Conservation (phyloP, 805 yeast species). For the Blastobotrys terrestris region DNA sequence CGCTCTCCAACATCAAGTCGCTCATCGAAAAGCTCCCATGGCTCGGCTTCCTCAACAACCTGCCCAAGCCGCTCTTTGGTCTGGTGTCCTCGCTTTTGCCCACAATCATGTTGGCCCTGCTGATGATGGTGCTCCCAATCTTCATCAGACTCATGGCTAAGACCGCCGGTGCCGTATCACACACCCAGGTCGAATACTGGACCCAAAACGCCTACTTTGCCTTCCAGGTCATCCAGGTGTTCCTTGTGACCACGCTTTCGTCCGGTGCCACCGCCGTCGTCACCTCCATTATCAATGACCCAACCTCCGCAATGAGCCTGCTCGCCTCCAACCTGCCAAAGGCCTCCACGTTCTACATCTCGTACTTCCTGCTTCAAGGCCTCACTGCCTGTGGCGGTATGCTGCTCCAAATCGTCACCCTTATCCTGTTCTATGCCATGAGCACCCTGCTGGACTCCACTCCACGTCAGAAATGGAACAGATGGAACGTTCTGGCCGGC, state of each 20-base stretch:
- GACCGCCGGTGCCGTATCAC: conserved; percentile 63
- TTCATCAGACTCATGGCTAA: conserved; percentile 73
- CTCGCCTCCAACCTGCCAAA: conserved; percentile 77
- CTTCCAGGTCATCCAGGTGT: conserved; percentile 86
- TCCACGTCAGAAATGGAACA: conserved; percentile 87
- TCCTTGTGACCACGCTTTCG: conserved; percentile 74
- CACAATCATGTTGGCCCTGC: conserved; percentile 66
- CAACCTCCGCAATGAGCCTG: conserved; percentile 64
- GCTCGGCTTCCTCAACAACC: conserved; percentile 64
- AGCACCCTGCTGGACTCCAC: conserved; percentile 73
- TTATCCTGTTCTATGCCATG: conserved; percentile 64
- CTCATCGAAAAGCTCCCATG: conserved; percentile 67
- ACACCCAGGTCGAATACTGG: conserved; percentile 67
- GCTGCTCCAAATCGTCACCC: conserved; percentile 65
- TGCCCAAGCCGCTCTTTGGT: conserved; percentile 71
- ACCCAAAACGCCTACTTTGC: conserved; percentile 87
- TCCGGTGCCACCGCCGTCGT: conserved; percentile 78
- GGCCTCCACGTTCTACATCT: conserved; percentile 84
- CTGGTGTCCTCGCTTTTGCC: conserved; percentile 85
- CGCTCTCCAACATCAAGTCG: conserved; percentile 77
- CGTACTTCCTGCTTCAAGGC: conserved; percentile 78
- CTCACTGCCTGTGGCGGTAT: conserved; percentile 70
- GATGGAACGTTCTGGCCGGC: conserved; percentile 55
- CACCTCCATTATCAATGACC: conserved; percentile 65
- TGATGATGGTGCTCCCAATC: conserved; percentile 84